These are phyloP conservation scores for Nicotiana rustica DNA, from an alignment of 305 asterid species.

Conservation along the genomic window DNA sequence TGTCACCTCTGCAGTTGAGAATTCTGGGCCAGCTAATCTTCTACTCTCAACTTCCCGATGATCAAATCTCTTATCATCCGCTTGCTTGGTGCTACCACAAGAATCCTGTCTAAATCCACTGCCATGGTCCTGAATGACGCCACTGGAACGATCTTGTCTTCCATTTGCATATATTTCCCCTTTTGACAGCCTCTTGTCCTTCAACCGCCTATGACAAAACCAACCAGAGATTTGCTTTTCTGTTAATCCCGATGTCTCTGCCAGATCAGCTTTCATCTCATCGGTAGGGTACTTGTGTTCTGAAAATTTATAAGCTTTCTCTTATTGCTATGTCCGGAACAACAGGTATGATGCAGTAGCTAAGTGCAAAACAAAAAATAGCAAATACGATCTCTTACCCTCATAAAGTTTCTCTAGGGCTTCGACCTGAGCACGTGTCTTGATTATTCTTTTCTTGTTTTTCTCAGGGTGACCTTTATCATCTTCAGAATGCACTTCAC, in stretches of 20 bases:
- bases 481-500: conserved; percentile 65
- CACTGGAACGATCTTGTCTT: conserved; percentile 73
- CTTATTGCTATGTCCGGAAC: background rate
- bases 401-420: conserved; percentile 74
- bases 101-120: conserved; percentile 87
- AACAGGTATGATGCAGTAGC: background rate
- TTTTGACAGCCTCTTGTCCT: conserved; percentile 68
- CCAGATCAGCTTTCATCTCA: conserved; percentile 70
- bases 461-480: conserved; percentile 66
- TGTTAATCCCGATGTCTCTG: conserved; percentile 75
- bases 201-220: conserved; percentile 92
- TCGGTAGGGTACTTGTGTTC: conserved; percentile 86
- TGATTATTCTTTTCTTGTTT: conserved; percentile 74
- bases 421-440: conserved; percentile 74
- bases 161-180: conserved; percentile 54
- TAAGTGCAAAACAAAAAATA: background rate
- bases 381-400: conserved; percentile 40
- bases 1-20: conserved; percentile 58
- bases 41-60: conserved; percentile 76
- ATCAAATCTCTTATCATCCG: conserved; percentile 58
- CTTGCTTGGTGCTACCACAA: conserved; percentile 87
- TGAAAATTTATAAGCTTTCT: conserved; percentile 42
- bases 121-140: conserved; percentile 73
- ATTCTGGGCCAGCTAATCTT: conserved; percentile 54
- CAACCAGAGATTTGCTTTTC: conserved; percentile 94